Base-by-base conservation (phyloP, 305 asterid genomes). In the Fraxinus albicans region DNA sequence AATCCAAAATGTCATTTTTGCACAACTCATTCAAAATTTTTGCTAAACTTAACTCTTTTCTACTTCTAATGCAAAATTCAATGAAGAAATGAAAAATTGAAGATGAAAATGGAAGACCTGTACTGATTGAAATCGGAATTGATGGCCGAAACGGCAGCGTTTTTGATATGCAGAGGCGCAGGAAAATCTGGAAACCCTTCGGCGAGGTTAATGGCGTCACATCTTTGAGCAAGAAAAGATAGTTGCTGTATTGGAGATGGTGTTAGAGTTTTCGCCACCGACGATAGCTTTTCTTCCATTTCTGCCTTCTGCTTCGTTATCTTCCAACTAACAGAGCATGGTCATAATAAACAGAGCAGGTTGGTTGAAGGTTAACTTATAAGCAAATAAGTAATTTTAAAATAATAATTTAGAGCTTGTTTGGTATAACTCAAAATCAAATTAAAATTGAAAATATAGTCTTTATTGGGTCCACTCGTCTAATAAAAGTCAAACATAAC, bases 121-220 rank as follows among this genome's bases (percentile, higher is more conserved):
- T 95, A 95, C 90, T 95, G 99, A 81, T 95, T 94, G 88, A 91
- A 90, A 89, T 95, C 97, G 81, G 95, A 91, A 84, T 79, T 47
- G 77, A 95, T 94, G 86, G 99, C 97, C 53, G 92, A 87, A 83
- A 92, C 87, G 85, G 98, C 99, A 42, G 98, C 98, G 38, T 85
- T 74, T 85, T 95, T 94, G 12, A 95, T 42, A 79, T 86, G 88
- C 0, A 77, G 25, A 23, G 97, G 97, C 0, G 99, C 97, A 15
- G 94, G 92, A 80, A 93, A 95, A 83, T 95, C 95, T 31, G 99
- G 99, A 81, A 92, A 92, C 25, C 99, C 99, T 86, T 91, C 95
- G 44, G 99, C 97, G 74, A 95, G 97, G 86, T 94, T 94, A 47
- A 95, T 77, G 83, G 98, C 99, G 76, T 91, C 90, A 89, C 95